These are phyloP conservation scores for Cryptomeria japonica DNA, from an alignment of 75 land plant genomes.

Conservation along the genomic window DNA sequence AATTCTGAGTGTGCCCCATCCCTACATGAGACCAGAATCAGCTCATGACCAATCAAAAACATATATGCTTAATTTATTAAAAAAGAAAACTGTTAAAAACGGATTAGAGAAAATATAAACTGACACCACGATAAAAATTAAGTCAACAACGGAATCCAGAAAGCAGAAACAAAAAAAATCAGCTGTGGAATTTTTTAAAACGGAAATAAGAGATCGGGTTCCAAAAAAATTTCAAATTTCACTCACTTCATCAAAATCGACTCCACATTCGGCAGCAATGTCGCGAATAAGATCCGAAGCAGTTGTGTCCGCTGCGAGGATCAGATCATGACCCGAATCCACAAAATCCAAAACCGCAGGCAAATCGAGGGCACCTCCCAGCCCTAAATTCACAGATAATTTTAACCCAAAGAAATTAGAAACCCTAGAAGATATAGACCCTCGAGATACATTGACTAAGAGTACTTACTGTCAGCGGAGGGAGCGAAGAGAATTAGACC, in stretches of 20 bases:
- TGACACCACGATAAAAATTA: neutral
- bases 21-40: no score
- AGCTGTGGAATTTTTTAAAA: neutral
- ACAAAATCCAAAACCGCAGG: constrained; percentile 83
- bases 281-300: constrained; percentile 86
- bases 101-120: neutral
- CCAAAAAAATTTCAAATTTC: neutral
- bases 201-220: neutral
- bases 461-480: constrained; percentile 59
- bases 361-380: constrained; percentile 78
- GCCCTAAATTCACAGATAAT: constrained; percentile 44
- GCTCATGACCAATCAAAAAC: no score
- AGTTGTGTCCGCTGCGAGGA: constrained; percentile 67
- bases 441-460: neutral
- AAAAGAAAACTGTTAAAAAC: neutral
- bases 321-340: constrained; percentile 91
- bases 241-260: constrained; percentile 93
- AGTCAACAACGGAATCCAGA: neutral
- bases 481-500: constrained; percentile 85
- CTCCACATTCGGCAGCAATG: constrained; percentile 89
- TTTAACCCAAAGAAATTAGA: neutral
- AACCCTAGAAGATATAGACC: neutral
- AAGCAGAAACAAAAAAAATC: neutral
- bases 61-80: neutral
- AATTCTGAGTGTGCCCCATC: no score